These are phyloP conservation scores for Xylaria sp. DNA, from an alignment of 2,329 filamentous ascomycete genomes.

Conservation along the genomic window DNA sequence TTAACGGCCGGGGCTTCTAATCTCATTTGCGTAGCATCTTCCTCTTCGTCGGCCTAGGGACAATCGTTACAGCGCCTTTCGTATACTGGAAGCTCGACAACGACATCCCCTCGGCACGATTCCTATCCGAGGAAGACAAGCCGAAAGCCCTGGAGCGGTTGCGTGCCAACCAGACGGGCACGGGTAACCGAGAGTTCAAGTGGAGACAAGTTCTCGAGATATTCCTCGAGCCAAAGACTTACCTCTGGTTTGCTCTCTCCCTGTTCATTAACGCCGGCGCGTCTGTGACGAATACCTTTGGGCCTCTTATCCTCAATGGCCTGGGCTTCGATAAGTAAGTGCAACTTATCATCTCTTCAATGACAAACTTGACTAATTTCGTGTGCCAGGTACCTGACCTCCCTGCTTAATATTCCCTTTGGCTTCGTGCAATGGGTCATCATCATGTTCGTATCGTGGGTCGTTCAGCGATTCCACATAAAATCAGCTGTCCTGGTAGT, in stretches of 20 bases:
- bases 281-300: conserved; percentile 71
- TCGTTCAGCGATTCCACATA: conserved; percentile 65
- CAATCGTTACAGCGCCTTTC: conserved; percentile 66
- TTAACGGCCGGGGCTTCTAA: not conserved
- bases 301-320: conserved; percentile 70
- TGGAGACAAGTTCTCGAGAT: conserved; percentile 65
- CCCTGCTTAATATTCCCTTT: conserved; percentile 74
- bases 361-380: not conserved
- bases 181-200: conserved; percentile 63
- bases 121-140: conserved; percentile 72
- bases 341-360: not conserved
- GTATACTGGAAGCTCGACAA: conserved; percentile 70
- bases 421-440: conserved; percentile 69
- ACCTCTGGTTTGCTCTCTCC: conserved; percentile 70
- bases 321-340: conserved; percentile 65
- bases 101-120: conserved; percentile 65
- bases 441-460: conserved; percentile 67
- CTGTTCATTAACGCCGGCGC: conserved; percentile 73
- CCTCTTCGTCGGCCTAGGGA: conserved; percentile 70
- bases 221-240: conserved; percentile 61
- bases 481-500: conserved; percentile 67
- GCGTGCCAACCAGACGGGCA: conserved; percentile 65
- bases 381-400: conserved; percentile 57
- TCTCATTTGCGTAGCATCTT: conserved; percentile 58
- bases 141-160: conserved; percentile 65